Base-by-base conservation (phyloP, 805 yeast species). In the Saturnispora mendoncae region DNA sequence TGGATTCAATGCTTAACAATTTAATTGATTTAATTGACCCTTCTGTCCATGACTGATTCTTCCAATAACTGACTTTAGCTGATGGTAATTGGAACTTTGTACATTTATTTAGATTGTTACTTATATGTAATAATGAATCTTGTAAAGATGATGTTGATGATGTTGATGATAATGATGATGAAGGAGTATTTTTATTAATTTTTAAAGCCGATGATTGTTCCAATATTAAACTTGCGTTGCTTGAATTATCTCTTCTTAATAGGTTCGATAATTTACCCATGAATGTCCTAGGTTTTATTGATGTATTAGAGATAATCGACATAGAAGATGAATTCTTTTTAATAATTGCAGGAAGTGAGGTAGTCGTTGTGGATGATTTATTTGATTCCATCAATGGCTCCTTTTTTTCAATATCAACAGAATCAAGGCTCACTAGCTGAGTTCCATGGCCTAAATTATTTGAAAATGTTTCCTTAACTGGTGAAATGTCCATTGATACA, bases 1-100 rank as follows among this genome's bases (percentile, higher is more conserved):
- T 12, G 7, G 28, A 12, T 23, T 21, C 26, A 14, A 30, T 29
- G 14, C 19, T 20, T 6, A 29, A 18, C 26, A 37, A 14, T 15
- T 28, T 28, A 6, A 32, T 4, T 0, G 9, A 13, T 24, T 29
- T 12, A 8, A 33, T 27, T 32, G 39, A 36, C 6, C 43, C 33
- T 13, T 45, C 48, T 2, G 56, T 37, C 66, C 67, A 62, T n/a
- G 42, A 41, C n/a, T 46, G 36, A 10, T 33, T 33, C 10, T 14
- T 29, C 65, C 65, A 61, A 32, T 41, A 44, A 6, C 59, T 55
- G 25, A 52, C 43, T 32, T 51, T 50, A 2, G 57, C 54, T 17
- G 47, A 44, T 34, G 55, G 54, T 20, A 51, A 37, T 4, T 14
- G 8, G 7, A 25, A 38, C 6, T 40, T 26, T 2, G 25, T 19